Conservation (phyloP, 2,329 filamentous ascomycete genomes). For the Microdochium bolleyi region DNA sequence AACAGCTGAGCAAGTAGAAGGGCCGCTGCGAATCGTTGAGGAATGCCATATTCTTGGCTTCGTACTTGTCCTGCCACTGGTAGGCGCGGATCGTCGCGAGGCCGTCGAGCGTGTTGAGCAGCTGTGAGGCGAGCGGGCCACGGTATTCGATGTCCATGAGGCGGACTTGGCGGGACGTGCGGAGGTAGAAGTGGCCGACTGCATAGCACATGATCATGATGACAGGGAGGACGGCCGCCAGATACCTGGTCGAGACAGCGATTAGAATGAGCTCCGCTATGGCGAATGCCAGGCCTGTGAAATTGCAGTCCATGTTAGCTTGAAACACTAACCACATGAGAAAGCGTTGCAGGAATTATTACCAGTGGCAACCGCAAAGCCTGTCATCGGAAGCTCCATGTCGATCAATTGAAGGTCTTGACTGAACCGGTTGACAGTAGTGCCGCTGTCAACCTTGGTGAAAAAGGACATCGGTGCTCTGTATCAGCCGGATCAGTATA, state of each 20-base stretch:
- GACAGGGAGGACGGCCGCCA: conserved; percentile 31
- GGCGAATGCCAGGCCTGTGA: conserved; percentile 13
- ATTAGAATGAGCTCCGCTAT: conserved; percentile 35
- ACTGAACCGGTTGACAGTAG: not conserved
- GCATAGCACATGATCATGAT: conserved; percentile 31
- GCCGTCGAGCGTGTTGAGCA: conserved; percentile 38
- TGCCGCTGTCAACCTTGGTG: not conserved
- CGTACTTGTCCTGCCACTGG: conserved; percentile 31
- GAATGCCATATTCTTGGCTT: conserved; percentile 23
- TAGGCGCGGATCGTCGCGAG: conserved; percentile 42
- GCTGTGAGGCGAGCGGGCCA: conserved; percentile 40
- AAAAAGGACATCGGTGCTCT: not conserved
- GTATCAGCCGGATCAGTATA: not conserved
- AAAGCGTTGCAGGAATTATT: not conserved
- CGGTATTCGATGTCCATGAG: conserved; percentile 44
- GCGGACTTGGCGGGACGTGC: conserved; percentile 45
- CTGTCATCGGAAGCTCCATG: conserved; percentile 8
- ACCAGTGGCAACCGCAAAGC: not conserved
- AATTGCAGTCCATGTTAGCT: conserved; percentile 17
- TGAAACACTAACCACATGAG: not conserved
- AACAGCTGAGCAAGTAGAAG: conserved; percentile 38
- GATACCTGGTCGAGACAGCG: conserved; percentile 32
- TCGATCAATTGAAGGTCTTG: conserved; percentile 10
- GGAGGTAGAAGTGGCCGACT: conserved; percentile 43
- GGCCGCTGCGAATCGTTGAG: conserved; percentile 38